Evolutionary conservation across 106 monocot species (phyloP).

Genomic region (Dendrobium chrysotoxum): DNA sequence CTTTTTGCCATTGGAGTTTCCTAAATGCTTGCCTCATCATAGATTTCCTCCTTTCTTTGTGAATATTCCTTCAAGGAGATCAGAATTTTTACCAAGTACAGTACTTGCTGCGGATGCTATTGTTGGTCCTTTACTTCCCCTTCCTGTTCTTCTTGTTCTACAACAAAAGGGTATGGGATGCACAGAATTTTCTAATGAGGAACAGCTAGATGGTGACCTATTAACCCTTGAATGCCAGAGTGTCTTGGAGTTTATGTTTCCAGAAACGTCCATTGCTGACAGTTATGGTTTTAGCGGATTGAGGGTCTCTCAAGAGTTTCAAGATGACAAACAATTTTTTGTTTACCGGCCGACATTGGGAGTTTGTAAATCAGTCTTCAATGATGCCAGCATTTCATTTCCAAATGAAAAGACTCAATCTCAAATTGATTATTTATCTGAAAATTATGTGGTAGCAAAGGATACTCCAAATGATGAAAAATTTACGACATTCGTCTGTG

Average conservation of each 20-base stretch:
- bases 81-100: conserved; percentile 23
- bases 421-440: background rate
- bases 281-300: conserved; percentile 14
- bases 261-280: conserved; percentile 43
- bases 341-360: conserved; percentile 28
- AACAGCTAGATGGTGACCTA: conserved; percentile 14
- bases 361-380: conserved; percentile 3
- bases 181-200: background rate
- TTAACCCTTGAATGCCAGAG: conserved; percentile 21
- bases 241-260: conserved; percentile 22
- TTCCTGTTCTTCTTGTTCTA: conserved; percentile 63
- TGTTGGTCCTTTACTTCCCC: conserved; percentile 76
- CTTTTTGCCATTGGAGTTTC: conserved; percentile 46
- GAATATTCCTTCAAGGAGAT: conserved; percentile 39
- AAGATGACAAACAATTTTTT: conserved; percentile 43
- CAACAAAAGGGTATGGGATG: conserved; percentile 9
- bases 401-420: conserved; percentile 8
- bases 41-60: conserved; percentile 34
- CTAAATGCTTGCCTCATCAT: conserved; percentile 25
- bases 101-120: conserved; percentile 19
- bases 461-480: conserved; percentile 28
- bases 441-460: background rate
- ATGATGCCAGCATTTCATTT: background rate
- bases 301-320: conserved; percentile 16
- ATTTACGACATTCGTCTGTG: conserved; percentile 56